Percentiles rank a stretch among this genome's conserved stretches.
Evolutionary conservation across 2,329 filamentous ascomycete genomes (phyloP).

Genomic region (Calonectria ilicicola): DNA sequence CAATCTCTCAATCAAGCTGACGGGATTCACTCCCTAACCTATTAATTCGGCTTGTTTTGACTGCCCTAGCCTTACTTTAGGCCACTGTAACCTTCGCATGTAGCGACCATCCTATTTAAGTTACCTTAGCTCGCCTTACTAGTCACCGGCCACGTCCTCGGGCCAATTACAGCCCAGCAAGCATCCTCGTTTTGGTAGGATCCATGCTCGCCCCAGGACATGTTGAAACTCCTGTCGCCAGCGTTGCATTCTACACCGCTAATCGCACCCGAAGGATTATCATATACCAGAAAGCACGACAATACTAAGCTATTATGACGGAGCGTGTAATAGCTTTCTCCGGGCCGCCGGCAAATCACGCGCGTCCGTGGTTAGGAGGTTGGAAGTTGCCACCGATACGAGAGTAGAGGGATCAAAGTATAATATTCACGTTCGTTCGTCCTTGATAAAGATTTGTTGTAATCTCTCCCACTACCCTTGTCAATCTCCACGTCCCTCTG

Average conservation of each 20-base stretch:
- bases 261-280: neutral
- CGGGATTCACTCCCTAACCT: neutral
- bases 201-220: neutral
- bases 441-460: neutral
- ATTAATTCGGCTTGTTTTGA: neutral
- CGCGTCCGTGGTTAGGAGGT: neutral
- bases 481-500: neutral
- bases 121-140: neutral
- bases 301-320: constrained; percentile 1
- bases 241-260: constrained; percentile 1
- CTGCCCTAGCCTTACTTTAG: neutral
- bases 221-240: neutral
- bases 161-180: neutral
- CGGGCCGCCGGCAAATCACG: neutral
- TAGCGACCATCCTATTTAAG: constrained; percentile 1
- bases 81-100: neutral
- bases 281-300: neutral
- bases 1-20: neutral
- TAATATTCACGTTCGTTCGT: neutral
- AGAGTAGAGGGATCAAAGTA: neutral
- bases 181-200: constrained; percentile 4
- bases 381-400: neutral
- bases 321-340: neutral
- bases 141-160: neutral
- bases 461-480: neutral